Conservation (phyloP, 805 yeast species). For the Yamadazyma olivae region DNA sequence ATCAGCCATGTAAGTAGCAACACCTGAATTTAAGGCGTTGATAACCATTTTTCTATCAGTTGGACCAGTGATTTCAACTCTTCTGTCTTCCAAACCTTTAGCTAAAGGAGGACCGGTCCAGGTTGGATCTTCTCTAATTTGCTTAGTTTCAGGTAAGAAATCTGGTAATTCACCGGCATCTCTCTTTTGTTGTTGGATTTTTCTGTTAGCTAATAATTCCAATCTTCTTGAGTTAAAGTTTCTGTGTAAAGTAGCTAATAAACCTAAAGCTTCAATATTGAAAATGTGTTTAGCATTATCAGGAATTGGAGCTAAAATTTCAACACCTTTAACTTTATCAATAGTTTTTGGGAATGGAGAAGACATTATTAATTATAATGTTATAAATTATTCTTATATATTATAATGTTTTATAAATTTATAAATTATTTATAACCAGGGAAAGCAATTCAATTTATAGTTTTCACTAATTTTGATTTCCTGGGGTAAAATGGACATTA, state of each 20-base stretch:
- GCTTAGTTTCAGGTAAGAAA: constrained; percentile 65
- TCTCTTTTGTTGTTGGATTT: constrained; percentile 54
- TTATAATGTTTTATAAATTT: no score
- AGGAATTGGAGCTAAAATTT: constrained; percentile 52
- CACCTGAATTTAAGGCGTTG: constrained; percentile 75
- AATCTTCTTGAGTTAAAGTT: constrained; percentile 63
- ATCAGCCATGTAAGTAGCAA: constrained; percentile 83
- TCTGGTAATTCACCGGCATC: constrained; percentile 62
- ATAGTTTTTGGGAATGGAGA: constrained; percentile 44
- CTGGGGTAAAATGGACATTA: constrained; percentile 1
- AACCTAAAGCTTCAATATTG: constrained; percentile 61
- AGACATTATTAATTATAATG: constrained; percentile 30
- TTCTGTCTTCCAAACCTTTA: constrained; percentile 69
- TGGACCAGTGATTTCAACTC: constrained; percentile 84
- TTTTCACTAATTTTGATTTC: no score
- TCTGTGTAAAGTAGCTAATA: constrained; percentile 71
- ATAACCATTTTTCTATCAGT: constrained; percentile 82
- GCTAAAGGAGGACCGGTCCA: constrained; percentile 78
- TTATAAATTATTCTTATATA: no score
- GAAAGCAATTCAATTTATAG: constrained; percentile 14
- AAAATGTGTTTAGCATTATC: constrained; percentile 51
- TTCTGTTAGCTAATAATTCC: constrained; percentile 59
- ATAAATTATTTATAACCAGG: constrained; percentile 2
- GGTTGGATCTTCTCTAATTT: constrained; percentile 65
- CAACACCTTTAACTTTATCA: constrained; percentile 49